phyloP scores from a whole-genome alignment of 768 basidiomycete genomes.

The Amanita molliuscula region DNA sequence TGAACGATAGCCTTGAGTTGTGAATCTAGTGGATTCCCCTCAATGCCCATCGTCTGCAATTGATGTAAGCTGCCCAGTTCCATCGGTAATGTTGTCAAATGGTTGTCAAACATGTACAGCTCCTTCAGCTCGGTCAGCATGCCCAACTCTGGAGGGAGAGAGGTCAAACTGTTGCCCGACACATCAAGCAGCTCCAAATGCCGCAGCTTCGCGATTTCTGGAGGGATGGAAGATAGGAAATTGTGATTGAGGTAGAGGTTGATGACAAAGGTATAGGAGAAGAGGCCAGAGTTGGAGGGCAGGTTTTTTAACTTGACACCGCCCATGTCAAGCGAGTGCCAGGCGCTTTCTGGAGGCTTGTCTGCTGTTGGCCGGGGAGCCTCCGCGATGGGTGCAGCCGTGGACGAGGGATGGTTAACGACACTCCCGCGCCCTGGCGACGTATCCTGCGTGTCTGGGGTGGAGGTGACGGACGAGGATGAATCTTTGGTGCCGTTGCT shows the following conservation, averaged over 20 bases:
- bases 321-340: slow-evolving; percentile 94
- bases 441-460: slow-evolving; percentile 12
- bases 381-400: slow-evolving; percentile 62
- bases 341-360: slow-evolving; percentile 65
- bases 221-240: slow-evolving; percentile 63
- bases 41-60: slow-evolving; percentile 86
- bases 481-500: slow-evolving; percentile 12
- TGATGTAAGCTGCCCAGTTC: slow-evolving; percentile 89
- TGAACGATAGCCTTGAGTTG: slow-evolving; percentile 73
- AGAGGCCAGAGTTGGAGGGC: slow-evolving; percentile 63
- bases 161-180: slow-evolving; percentile 74
- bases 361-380: slow-evolving; percentile 53
- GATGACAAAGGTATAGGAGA: slow-evolving; percentile 86
- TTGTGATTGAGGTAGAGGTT: slow-evolving; percentile 98
- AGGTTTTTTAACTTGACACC: slow-evolving; percentile 90
- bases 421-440: slow-evolving; percentile 17
- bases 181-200: slow-evolving; percentile 87
- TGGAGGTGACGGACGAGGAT: slow-evolving; percentile 17
- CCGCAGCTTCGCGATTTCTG: slow-evolving; percentile 73
- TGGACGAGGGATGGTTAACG: slow-evolving; percentile 63
- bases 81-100: slow-evolving; percentile 71
- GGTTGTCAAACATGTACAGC: slow-evolving; percentile 93
- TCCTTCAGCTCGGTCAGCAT: slow-evolving; percentile 87
- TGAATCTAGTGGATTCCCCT: slow-evolving; percentile 91
- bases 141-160: slow-evolving; percentile 81